Evolutionary conservation across 1,139 yeast genomes (phyloP), one percentile per base, ranked within the genome.

Genomic region (Nakaseomyces nivariensis): DNA sequence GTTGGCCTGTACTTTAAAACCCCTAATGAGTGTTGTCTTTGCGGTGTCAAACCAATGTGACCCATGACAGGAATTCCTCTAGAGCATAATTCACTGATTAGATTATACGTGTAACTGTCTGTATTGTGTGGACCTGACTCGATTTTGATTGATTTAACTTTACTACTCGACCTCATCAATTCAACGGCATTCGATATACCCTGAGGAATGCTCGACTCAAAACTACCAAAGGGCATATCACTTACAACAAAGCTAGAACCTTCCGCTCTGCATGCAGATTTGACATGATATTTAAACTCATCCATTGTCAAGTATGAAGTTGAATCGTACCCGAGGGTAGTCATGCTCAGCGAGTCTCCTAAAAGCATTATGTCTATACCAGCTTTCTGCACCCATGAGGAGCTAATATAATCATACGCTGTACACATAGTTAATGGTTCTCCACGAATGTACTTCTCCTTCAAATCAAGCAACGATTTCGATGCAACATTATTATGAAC

Each of bases 261-360:
- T 42, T 80, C 78, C 0, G 95, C 96, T 44, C 97, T 72, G 32
- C 80, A 67, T 1, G 88, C 96, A 0, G 96, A 82, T 51, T 77
- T 73, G 32, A 85, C 82, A 58, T 88, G 90, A 62, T 80, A 85
- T 45, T 84, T 66, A 71, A 88, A 86, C 57, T 68, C 74, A n/a
- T 86, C 87, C 46, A 86, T 76, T 2, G 81, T 75, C 41, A 89
- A 69, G 60, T 85, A 86, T 54, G 82, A 81, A 1, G 96, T 88
- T 48, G 85, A 83, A 5, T 76, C 75, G 61, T 83, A 83, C 0
- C 98, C 98, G 54, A 88, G 73, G 0, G 95, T 77, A 1, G 87
- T 90, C 96, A 89, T 90, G 1, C 96, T 89, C 40, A 92, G 70
- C 0, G 97, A 90, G 66, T 92, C 98, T 1, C 98, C 98, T 5